Base-by-base conservation (phyloP, 257 asterid genomes). In the Apocynum venetum region DNA sequence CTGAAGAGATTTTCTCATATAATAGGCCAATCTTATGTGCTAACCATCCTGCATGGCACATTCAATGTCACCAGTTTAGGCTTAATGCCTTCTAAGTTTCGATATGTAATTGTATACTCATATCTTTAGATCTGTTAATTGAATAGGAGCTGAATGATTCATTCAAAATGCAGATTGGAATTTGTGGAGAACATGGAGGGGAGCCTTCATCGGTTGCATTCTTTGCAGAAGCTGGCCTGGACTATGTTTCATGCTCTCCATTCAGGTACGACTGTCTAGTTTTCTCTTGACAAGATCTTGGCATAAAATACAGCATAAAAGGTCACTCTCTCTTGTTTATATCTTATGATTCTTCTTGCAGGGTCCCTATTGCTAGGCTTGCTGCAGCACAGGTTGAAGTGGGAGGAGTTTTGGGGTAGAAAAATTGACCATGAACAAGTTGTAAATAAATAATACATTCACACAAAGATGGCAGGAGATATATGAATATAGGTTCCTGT, bases 321-420 rank as follows among this genome's bases (percentile, higher is more conserved):
- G 13, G 49, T 10, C n/a, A 44, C 6, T 11, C n/a, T 55, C 17
- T 69, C 55, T 14, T 3, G 36, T 40, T 44, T 36, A 49, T 11
- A 8, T 74, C 0, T 46, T 11, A 48, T 25, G 52, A 40, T 57
- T 49, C 52, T 48, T 20, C 25, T 57, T 31, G 11, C 83, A 92
- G 98, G 90, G 93, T 95, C 81, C 98, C 98, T 1, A 93, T 95
- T 87, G 98, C 98, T 76, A 91, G 98, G 96, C 87, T 95, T 10
- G 98, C 98, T 80, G 98, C 96, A 76, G 98, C 98, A 59, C 98
- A 95, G 87, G 94, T 85, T 81, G 97, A 86, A 70, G 92, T 79
- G 4, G 84, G 88, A 88, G 66, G 73, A 43, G 59, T 66, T 46
- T 41, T 73, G 44, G 31, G 7, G 17, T 52, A 79, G 40, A 71